Evolutionary conservation across 768 basidiomycete genomes (phyloP).

Genomic region (Boletus patriciae): DNA sequence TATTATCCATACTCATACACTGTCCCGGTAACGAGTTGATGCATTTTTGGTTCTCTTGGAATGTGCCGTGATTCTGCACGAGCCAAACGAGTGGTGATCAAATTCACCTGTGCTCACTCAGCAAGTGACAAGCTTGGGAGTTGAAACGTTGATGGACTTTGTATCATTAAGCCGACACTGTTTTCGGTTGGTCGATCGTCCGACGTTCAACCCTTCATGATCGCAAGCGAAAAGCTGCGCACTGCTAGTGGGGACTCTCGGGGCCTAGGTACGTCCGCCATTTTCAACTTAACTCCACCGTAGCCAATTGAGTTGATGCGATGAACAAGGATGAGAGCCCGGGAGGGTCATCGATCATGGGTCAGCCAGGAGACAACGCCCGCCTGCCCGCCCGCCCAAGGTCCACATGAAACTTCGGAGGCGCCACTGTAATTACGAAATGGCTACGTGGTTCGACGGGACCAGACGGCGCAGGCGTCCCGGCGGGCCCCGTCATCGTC

Average conservation of each 20-base stretch:
- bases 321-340: background rate
- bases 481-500: background rate
- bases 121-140: conserved; percentile 2
- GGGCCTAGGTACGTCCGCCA: background rate
- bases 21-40: conserved; percentile 1
- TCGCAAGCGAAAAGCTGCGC: background rate
- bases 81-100: background rate
- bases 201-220: background rate
- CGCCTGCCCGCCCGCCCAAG: background rate
- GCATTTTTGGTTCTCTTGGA: conserved; percentile 9
- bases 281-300: conserved; percentile 1
- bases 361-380: background rate
- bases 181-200: background rate
- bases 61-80: background rate
- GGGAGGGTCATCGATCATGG: background rate
- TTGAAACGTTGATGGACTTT: background rate
- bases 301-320: background rate
- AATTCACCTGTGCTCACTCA: too few species aligned
- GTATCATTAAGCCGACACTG: background rate
- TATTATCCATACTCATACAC: conserved; percentile 19
- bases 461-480: background rate
- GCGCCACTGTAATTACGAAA: background rate
- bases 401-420: conserved; percentile 3
- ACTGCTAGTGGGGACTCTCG: background rate
- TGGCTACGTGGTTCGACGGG: background rate